Evolutionary conservation across 2,329 filamentous ascomycete species (phyloP).

Genomic region (Sclerotinia glacialis): DNA sequence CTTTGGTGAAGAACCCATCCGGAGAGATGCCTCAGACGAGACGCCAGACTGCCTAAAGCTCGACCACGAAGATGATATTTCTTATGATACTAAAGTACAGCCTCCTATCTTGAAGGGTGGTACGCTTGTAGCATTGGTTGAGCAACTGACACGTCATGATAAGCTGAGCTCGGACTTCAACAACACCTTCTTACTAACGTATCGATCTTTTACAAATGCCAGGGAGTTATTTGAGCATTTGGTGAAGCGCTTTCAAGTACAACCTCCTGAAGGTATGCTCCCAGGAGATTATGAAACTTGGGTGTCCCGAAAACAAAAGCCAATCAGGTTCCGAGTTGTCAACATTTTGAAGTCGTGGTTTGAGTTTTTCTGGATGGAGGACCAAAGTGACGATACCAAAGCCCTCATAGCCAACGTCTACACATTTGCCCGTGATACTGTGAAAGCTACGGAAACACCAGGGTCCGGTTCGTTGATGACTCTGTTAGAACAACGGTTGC

Average conservation of each 20-base stretch:
- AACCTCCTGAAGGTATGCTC: slow-evolving; percentile 79
- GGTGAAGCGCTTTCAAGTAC: slow-evolving; percentile 86
- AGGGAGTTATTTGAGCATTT: slow-evolving; percentile 89
- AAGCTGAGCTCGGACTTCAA: slow-evolving; percentile 94
- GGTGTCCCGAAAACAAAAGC: slow-evolving; percentile 93
- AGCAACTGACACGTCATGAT: slow-evolving; percentile 93
- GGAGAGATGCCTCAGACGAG: slow-evolving; percentile 58
- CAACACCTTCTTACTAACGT: slow-evolving; percentile 95
- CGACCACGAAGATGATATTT: slow-evolving; percentile 84
- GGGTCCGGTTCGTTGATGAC: slow-evolving; percentile 81
- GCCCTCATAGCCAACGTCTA: slow-evolving; percentile 85
- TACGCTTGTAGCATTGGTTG: slow-evolving; percentile 82
- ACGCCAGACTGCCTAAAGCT: slow-evolving; percentile 79
- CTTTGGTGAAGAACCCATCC: slow-evolving; percentile 59
- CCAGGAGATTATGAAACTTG: slow-evolving; percentile 78
- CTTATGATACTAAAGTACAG: slow-evolving; percentile 80
- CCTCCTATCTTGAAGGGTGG: slow-evolving; percentile 81
- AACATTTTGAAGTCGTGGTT: slow-evolving; percentile 99
- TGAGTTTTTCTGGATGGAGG: slow-evolving; percentile 98
- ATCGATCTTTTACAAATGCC: slow-evolving; percentile 89
- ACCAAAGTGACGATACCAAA: slow-evolving; percentile 76
- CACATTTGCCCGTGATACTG: slow-evolving; percentile 84
- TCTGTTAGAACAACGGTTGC: slow-evolving; percentile 82
- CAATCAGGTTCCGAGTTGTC: slow-evolving; percentile 91
- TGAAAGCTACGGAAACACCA: slow-evolving; percentile 90